Evolutionary conservation across 83 land plant genomes (phyloP), one percentile per base, ranked within the genome.

Genomic region (Diphasiastrum complanatum): DNA sequence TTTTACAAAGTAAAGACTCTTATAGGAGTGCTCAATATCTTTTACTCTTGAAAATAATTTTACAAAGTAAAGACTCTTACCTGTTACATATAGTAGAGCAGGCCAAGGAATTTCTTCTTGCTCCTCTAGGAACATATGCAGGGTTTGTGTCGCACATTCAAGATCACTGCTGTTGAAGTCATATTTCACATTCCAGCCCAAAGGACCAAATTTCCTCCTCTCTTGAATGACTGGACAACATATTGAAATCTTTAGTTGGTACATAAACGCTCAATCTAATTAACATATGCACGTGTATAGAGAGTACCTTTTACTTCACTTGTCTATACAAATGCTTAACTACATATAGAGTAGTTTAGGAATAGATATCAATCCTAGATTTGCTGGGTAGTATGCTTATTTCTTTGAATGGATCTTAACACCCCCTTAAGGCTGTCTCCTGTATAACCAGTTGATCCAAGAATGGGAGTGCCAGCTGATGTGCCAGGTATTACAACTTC

Each of bases 71-170:
- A 19, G 1, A n/a, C n/a, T n/a, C 8, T 0, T 37, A 73, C 76
- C 76, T 73, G 76, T 73, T 0, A 73, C 76, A 66, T 73, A 73
- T 22, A 73, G 45, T 1, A 73, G 43, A 0, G 76, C 76, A 25
- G 72, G 72, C 76, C 76, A 73, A 22, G 76, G 76, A 20, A 73
- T 73, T 0, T 73, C 76, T 3, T 59, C 56, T 59, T 73, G 76
- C 26, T 73, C 76, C 36, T 73, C 74, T n/a, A 73, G 25, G 27
- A 73, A 73, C 76, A 73, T 73, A 23, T 47, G 52, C 23, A 73
- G 45, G 35, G 76, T 73, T 22, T 60, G 72, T 26, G 67, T 36
- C 23, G 76, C 76, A 67, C 72, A 67, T 35, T 73, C 76, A 0
- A 73, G 47, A n/a, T 73, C 76, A 33, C 76, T 73, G 20, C 48